Conservation (phyloP, 2,329 filamentous ascomycete genomes). For the Ustulina deusta region DNA sequence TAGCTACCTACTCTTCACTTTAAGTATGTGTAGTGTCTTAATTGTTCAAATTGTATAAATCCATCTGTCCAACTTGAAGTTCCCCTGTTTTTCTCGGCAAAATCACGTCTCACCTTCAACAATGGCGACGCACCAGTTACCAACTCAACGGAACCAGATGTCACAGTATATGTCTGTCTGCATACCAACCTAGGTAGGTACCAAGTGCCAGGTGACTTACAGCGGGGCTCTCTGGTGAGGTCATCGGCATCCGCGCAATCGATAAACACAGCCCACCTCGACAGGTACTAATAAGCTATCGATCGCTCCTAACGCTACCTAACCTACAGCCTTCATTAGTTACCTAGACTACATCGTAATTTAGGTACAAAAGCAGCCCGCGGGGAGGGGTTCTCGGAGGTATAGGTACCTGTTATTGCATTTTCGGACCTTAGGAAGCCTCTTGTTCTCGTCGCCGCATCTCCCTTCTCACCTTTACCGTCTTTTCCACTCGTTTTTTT, state of each 20-base stretch:
- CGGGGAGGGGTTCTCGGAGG: conserved; percentile 29
- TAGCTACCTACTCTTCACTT: no score
- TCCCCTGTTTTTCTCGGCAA: no score
- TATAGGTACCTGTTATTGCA: no score
- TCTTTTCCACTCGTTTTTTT: neutral
- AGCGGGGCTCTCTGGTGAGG: conserved; percentile 35
- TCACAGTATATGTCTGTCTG: no score
- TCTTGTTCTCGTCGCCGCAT: neutral
- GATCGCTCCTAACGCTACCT: neutral
- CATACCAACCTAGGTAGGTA: neutral
- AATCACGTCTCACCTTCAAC: no score
- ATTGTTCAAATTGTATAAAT: neutral
- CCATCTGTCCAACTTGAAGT: neutral
- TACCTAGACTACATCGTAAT: neutral
- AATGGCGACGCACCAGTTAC: conserved; percentile 4
- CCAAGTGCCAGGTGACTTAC: conserved; percentile 15
- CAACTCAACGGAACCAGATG: conserved; percentile 17
- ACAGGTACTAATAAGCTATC: conserved; percentile 9
- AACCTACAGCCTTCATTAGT: neutral
- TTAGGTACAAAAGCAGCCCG: conserved; percentile 13
- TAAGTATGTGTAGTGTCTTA: neutral
- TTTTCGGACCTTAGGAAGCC: conserved; percentile 13
- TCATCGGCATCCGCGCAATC: conserved; percentile 40
- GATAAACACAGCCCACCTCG: conserved; percentile 39
- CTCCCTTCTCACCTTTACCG: neutral